Evolutionary conservation across 139 green algal genomes (phyloP).

Genomic region (Pleodorina starrii): DNA sequence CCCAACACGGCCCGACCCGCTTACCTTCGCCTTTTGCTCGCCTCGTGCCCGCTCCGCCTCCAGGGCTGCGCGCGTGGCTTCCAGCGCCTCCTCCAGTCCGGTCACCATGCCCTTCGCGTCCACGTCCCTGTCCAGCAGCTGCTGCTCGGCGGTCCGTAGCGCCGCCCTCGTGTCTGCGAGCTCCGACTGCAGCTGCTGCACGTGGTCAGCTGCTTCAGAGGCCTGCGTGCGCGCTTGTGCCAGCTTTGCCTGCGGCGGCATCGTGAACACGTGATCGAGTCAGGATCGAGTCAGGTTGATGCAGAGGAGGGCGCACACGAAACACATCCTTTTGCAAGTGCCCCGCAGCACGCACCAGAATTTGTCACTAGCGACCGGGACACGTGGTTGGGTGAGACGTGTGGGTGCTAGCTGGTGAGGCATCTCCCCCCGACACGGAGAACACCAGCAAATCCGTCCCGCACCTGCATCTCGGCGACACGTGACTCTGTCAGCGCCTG

Average conservation of each 20-base stretch:
- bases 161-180: not conserved
- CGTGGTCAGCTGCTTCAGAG: not conserved
- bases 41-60: constrained; percentile 5
- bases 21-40: constrained; percentile 14
- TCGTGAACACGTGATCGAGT: too few species aligned
- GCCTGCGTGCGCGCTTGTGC: not conserved
- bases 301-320: too few species aligned
- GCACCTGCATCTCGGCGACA: constrained; percentile 38
- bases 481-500: not conserved
- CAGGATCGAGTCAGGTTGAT: too few species aligned
- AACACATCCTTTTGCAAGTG: too few species aligned
- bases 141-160: not conserved
- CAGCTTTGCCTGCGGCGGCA: constrained; percentile 27
- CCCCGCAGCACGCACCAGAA: too few species aligned
- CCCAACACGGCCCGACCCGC: too few species aligned
- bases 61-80: constrained; percentile 17
- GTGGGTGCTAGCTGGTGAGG: too few species aligned
- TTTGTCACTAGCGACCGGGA: too few species aligned
- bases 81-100: constrained; percentile 23
- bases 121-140: not conserved
- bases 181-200: not conserved
- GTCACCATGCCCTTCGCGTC: constrained; percentile 3
- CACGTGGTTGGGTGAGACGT: too few species aligned
- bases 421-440: too few species aligned
- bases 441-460: too few species aligned